These are phyloP conservation scores for Neofusicoccum sp. DNA, from an alignment of 2,329 filamentous ascomycete genomes.

Conservation along the genomic window DNA sequence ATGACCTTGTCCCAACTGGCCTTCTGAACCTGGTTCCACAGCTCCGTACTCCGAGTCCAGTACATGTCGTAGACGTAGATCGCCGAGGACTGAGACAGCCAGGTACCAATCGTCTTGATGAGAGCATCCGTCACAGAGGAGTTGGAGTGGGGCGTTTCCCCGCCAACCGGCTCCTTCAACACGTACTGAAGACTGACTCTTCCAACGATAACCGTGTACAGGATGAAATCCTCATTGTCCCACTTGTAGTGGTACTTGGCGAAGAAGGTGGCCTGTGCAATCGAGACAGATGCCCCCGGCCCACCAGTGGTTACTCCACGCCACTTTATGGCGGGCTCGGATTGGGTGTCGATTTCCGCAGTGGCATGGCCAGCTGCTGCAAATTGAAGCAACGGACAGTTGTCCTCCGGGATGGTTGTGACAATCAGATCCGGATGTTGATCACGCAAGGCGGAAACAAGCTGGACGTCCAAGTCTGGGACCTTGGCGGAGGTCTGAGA, in stretches of 20 bases:
- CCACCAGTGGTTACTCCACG: constrained; percentile 39
- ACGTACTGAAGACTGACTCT: constrained; percentile 41
- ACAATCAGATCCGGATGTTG: constrained; percentile 42
- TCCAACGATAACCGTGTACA: constrained; percentile 39
- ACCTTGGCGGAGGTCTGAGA: constrained; percentile 38
- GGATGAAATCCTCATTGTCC: constrained; percentile 42
- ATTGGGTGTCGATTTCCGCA: constrained; percentile 40
- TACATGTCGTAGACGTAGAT: constrained; percentile 50
- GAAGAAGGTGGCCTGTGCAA: constrained; percentile 44
- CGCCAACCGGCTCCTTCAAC: constrained; percentile 38
- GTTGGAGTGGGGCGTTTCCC: constrained; percentile 38
- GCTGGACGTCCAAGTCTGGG: constrained; percentile 44
- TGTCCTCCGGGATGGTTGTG: constrained; percentile 41
- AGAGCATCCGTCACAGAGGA: constrained; percentile 41
- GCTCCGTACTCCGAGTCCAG: constrained; percentile 65
- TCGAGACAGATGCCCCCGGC: constrained; percentile 27
- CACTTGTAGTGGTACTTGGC: constrained; percentile 45
- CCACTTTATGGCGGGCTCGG: constrained; percentile 42
- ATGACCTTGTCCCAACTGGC: constrained; percentile 69
- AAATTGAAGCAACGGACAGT: constrained; percentile 45
- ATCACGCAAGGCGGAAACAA: constrained; percentile 38
- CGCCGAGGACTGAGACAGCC: constrained; percentile 39
- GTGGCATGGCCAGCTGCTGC: constrained; percentile 45
- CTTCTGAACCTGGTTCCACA: constrained; percentile 56
- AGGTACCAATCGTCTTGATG: constrained; percentile 42